phyloP scores from a whole-genome alignment of 2,329 filamentous ascomycete species.

The Pseudogymnoascus sp. region DNA sequence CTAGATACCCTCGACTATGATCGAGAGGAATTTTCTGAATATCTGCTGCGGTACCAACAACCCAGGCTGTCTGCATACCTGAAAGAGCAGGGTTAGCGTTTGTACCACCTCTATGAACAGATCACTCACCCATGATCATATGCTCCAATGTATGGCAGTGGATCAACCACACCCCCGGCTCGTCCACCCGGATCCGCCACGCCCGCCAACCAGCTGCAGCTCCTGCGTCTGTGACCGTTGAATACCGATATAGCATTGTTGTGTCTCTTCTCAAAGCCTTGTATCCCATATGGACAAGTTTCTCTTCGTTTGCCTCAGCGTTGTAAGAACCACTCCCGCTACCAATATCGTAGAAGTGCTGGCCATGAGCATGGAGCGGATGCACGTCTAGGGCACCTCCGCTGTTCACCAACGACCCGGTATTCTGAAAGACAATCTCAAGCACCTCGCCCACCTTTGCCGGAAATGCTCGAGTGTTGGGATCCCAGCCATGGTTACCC shows the following conservation, averaged over 20 bases:
- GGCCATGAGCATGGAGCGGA: slow-evolving; percentile 34
- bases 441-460: slow-evolving; percentile 34
- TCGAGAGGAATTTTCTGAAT: too few relatives aligned
- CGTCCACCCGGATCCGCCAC: slow-evolving; percentile 26
- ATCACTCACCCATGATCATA: slow-evolving; percentile 31
- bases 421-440: slow-evolving; percentile 32
- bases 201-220: not conserved
- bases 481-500: slow-evolving; percentile 31
- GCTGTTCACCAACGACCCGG: not conserved
- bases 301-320: slow-evolving; percentile 31
- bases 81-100: too few relatives aligned
- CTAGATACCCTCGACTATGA: too few relatives aligned
- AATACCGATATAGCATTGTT: slow-evolving; percentile 39
- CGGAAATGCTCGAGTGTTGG: slow-evolving; percentile 29
- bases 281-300: slow-evolving; percentile 19
- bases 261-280: slow-evolving; percentile 27
- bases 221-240: slow-evolving; percentile 8
- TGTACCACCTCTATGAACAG: too few relatives aligned
- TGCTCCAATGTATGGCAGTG: slow-evolving; percentile 39
- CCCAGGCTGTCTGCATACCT: too few relatives aligned
- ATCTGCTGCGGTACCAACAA: too few relatives aligned
- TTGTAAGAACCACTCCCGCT: slow-evolving; percentile 37
- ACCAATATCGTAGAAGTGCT: slow-evolving; percentile 37
- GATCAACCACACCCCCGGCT: slow-evolving; percentile 31
- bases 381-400: slow-evolving; percentile 7